These are phyloP conservation scores for Cylindrodendrum hubeiense DNA, from an alignment of 2,329 filamentous ascomycete genomes.

Conservation along the genomic window DNA sequence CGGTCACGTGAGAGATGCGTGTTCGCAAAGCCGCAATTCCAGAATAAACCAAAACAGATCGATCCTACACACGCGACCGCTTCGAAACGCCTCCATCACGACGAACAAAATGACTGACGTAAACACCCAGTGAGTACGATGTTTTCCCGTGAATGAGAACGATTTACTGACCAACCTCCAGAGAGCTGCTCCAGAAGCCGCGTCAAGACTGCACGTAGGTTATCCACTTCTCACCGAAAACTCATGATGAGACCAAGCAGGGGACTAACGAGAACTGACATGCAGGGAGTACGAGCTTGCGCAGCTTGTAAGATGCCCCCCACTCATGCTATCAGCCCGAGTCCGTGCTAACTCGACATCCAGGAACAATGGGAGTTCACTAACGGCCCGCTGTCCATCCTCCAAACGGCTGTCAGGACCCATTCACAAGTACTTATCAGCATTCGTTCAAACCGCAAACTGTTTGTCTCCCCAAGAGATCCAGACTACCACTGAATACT, in stretches of 20 bases:
- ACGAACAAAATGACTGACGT: conserved; percentile 21
- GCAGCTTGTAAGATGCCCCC: too few species aligned
- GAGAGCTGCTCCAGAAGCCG: conserved; percentile 25
- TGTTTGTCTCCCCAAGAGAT: too few species aligned
- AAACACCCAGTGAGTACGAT: conserved; percentile 20
- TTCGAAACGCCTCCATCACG: conserved; percentile 18
- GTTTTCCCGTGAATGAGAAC: neutral
- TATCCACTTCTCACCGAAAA: conserved; percentile 1
- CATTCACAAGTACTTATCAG: conserved; percentile 98
- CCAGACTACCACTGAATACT: too few species aligned
- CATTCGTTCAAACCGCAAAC: conserved; percentile 97
- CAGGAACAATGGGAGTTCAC: conserved; percentile 70
- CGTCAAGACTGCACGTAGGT: conserved; percentile 26
- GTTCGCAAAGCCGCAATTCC: too few species aligned
- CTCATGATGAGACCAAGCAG: neutral
- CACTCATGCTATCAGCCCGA: too few species aligned
- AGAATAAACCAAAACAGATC: conserved; percentile 5
- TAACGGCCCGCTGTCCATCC: conserved; percentile 78
- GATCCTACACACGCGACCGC: conserved; percentile 14
- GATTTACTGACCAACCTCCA: conserved; percentile 3
- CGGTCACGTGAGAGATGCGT: too few species aligned
- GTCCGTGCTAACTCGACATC: too few species aligned
- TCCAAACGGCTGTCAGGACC: conserved; percentile 94
- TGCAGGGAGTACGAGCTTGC: conserved; percentile 90
- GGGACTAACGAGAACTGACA: conserved; percentile 8